Percentiles rank a stretch among this genome's conserved stretches.
These are phyloP conservation scores for Ceratocystis ficicola DNA, from an alignment of 2,329 filamentous ascomycete genomes.

Conservation along the genomic window DNA sequence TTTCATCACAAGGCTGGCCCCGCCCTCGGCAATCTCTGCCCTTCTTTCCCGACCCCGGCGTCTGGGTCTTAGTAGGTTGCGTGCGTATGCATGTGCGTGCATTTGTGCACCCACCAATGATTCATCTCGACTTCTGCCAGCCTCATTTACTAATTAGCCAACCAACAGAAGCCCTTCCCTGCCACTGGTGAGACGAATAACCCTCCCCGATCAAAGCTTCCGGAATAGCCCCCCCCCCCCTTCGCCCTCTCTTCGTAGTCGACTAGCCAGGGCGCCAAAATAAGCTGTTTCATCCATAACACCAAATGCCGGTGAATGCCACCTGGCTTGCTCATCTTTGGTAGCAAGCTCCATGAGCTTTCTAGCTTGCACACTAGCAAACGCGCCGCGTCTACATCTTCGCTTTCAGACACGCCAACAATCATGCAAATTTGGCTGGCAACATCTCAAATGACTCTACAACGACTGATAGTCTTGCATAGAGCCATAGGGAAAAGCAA, in stretches of 20 bases:
- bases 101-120: not conserved
- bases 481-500: too few relatives aligned
- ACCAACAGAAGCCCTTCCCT: not conserved
- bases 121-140: not conserved
- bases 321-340: not conserved
- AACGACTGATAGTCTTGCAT: not conserved
- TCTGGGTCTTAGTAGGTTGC: not conserved
- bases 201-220: not conserved
- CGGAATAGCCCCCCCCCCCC: not conserved
- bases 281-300: not conserved
- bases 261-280: not conserved
- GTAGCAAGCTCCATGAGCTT: not conserved
- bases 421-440: not conserved
- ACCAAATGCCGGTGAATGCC: not conserved
- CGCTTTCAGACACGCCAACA: not conserved
- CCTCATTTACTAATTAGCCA: not conserved
- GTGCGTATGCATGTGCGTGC: too few relatives aligned
- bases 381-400: not conserved
- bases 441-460: not conserved
- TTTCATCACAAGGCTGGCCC: not conserved
- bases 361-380: not conserved
- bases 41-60: too few relatives aligned
- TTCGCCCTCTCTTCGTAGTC: too few relatives aligned
- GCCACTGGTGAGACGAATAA: not conserved
- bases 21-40: not conserved